phyloP scores from a whole-genome alignment of 1,284 basidiomycete genomes.

The Cryptococcus sp. region DNA sequence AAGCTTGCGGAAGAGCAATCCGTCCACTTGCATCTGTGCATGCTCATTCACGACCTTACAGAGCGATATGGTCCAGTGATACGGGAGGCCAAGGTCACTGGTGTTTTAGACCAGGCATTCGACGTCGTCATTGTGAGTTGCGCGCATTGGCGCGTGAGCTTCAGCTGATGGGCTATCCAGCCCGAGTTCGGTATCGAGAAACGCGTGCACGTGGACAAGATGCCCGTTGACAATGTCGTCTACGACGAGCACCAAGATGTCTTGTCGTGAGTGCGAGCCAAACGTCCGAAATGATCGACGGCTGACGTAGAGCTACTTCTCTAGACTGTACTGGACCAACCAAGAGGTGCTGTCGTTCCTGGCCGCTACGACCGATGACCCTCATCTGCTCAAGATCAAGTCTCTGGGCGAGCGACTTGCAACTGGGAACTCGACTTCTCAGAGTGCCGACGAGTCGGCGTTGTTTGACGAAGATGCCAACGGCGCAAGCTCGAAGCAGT shows the following conservation, averaged over 20 bases:
- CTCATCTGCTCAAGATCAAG: constrained; percentile 88
- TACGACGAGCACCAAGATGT: constrained; percentile 90
- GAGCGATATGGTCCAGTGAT: constrained; percentile 92
- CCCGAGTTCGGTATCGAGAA: constrained; percentile 98
- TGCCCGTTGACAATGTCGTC: constrained; percentile 95
- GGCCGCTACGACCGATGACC: constrained; percentile 84
- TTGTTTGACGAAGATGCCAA: constrained; percentile 68
- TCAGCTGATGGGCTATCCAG: constrained; percentile 12
- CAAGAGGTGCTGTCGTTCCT: constrained; percentile 92
- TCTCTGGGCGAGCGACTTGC: constrained; percentile 81
- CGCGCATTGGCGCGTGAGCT: background rate
- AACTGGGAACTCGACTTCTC: constrained; percentile 62
- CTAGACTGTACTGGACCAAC: constrained; percentile 67
- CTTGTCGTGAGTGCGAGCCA: constrained; percentile 55
- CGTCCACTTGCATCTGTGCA: constrained; percentile 89
- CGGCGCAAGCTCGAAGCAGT: constrained; percentile 66
- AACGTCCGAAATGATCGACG: constrained; percentile 31
- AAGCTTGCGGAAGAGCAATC: constrained; percentile 94
- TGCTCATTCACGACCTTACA: constrained; percentile 85
- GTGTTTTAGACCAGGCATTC: constrained; percentile 92
- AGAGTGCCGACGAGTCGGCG: constrained; percentile 75
- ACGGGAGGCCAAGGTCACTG: constrained; percentile 87
- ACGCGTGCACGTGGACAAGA: constrained; percentile 96
- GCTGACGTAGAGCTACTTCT: background rate
- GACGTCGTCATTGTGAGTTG: constrained; percentile 67